Evolutionary conservation across 257 asterid species (phyloP).

Genomic region (Scutellaria galericulata): DNA sequence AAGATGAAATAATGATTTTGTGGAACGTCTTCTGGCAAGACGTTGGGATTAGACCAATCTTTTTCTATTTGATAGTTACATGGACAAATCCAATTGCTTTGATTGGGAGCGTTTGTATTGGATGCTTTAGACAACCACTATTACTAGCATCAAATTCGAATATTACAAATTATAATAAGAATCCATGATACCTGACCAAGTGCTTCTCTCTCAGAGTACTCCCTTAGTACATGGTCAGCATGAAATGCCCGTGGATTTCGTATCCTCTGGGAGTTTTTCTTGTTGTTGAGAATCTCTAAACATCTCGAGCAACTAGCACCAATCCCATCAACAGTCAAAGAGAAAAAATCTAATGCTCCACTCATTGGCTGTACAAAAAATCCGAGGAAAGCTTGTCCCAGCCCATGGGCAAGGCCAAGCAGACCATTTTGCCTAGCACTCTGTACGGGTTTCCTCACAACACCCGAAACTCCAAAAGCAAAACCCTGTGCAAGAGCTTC

Average conservation of each 20-base stretch:
- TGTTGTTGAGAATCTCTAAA: conserved; percentile 85
- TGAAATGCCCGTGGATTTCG: conserved; percentile 93
- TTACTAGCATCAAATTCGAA: conserved; percentile 19
- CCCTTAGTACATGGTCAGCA: conserved; percentile 77
- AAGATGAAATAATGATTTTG: too few relatives aligned
- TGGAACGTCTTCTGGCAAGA: too few relatives aligned
- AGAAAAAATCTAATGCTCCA: conserved; percentile 96
- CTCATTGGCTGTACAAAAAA: conserved; percentile 92
- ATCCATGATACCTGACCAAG: conserved; percentile 75
- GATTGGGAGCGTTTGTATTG: not conserved
- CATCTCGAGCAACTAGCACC: conserved; percentile 99
- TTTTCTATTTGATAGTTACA: too few relatives aligned
- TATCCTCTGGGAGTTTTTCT: conserved; percentile 67
- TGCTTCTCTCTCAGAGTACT: conserved; percentile 88
- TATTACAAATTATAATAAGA: conserved; percentile 11
- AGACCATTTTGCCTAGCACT: conserved; percentile 95
- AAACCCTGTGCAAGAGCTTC: conserved; percentile 99
- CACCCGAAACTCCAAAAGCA: conserved; percentile 96
- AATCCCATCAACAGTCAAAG: conserved; percentile 95
- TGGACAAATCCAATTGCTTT: too few relatives aligned
- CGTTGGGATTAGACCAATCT: too few relatives aligned
- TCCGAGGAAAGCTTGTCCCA: conserved; percentile 94
- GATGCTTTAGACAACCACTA: conserved; percentile 9
- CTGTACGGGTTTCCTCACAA: conserved; percentile 91
- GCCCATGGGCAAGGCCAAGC: conserved; percentile 97